phyloP scores from a whole-genome alignment of 108 stramenopile species.

The Cyclotella cryptica region DNA sequence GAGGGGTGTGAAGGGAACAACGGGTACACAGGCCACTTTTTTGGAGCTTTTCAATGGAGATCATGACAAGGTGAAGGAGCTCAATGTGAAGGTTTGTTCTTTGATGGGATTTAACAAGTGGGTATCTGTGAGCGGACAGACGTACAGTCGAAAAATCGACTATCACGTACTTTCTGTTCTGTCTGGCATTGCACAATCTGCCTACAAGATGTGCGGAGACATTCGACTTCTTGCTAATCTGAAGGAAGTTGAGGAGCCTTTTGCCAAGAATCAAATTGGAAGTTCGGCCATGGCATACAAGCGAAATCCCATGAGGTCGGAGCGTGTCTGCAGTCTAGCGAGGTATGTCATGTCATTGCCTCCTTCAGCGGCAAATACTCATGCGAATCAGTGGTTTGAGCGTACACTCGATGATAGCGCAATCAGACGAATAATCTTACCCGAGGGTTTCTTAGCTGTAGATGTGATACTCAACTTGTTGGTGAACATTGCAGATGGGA shows the following conservation, averaged over 20 bases:
- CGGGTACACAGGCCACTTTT: slow-evolving; percentile 98
- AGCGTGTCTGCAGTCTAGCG: slow-evolving; percentile 94
- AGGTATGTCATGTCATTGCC: slow-evolving; percentile 96
- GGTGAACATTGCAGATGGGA: slow-evolving; percentile 94
- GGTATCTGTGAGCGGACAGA: slow-evolving; percentile 96
- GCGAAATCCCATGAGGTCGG: slow-evolving; percentile 96
- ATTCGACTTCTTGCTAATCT: slow-evolving; percentile 97
- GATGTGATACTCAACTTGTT: slow-evolving; percentile 96
- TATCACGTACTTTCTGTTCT: slow-evolving; percentile 88
- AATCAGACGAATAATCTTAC: slow-evolving; percentile 96
- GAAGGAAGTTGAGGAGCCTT: slow-evolving; percentile 97
- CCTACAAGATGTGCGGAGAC: slow-evolving; percentile 99
- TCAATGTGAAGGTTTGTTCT: slow-evolving; percentile 91
- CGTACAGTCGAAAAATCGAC: slow-evolving; percentile 99
- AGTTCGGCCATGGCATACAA: slow-evolving; percentile 98
- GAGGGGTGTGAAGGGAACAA: slow-evolving; percentile 99
- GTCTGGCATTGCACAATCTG: slow-evolving; percentile 94
- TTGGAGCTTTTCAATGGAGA: slow-evolving; percentile 99
- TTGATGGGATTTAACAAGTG: slow-evolving; percentile 93
- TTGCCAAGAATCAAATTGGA: slow-evolving; percentile 96
- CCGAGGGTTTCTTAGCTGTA: slow-evolving; percentile 94
- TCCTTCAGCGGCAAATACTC: slow-evolving; percentile 92
- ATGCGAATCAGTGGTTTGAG: slow-evolving; percentile 98
- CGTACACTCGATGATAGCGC: slow-evolving; percentile 99
- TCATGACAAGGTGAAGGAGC: slow-evolving; percentile 92